Evolutionary conservation across 768 basidiomycete species (phyloP).

Genomic region (Boletus bicolor): DNA sequence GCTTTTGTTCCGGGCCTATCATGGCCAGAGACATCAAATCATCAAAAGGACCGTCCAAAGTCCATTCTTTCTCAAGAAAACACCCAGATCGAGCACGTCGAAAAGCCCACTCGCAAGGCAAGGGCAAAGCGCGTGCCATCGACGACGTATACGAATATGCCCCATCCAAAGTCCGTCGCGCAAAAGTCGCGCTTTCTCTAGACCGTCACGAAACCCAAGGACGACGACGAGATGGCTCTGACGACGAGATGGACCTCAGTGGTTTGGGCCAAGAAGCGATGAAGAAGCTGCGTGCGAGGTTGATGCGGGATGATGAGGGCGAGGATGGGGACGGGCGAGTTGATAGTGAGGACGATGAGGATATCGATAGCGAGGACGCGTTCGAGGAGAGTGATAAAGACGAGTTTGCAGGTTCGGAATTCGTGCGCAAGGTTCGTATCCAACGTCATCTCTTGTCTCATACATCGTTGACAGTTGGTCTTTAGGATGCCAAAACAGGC

Average conservation of each 20-base stretch:
- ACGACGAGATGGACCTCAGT: conserved; percentile 39
- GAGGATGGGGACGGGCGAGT: conserved; percentile 40
- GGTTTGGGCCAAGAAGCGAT: conserved; percentile 28
- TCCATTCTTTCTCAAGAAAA: conserved; percentile 20
- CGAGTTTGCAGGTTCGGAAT: conserved; percentile 61
- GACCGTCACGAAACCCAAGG: conserved; percentile 51
- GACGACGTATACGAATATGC: conserved; percentile 67
- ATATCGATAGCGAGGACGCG: conserved; percentile 80
- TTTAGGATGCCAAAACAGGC: conserved; percentile 23
- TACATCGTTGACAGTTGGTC: neutral
- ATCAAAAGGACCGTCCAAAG: conserved; percentile 13
- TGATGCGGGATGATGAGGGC: conserved; percentile 53
- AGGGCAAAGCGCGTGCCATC: conserved; percentile 28
- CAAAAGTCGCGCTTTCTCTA: conserved; percentile 51
- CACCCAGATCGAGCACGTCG: conserved; percentile 50
- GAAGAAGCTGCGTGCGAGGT: conserved; percentile 39
- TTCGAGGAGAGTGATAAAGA: conserved; percentile 83
- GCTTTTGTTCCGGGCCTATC: neutral
- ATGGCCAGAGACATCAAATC: conserved; percentile 19
- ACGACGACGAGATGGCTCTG: conserved; percentile 29
- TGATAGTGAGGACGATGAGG: conserved; percentile 75
- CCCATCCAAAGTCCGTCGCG: conserved; percentile 45
- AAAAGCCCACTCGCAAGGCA: conserved; percentile 28
- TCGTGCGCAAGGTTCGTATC: conserved; percentile 24
- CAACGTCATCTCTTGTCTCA: neutral